These are phyloP conservation scores for Microthlaspi erraticum DNA, from an alignment of 345 rosid genomes.

Conservation along the genomic window DNA sequence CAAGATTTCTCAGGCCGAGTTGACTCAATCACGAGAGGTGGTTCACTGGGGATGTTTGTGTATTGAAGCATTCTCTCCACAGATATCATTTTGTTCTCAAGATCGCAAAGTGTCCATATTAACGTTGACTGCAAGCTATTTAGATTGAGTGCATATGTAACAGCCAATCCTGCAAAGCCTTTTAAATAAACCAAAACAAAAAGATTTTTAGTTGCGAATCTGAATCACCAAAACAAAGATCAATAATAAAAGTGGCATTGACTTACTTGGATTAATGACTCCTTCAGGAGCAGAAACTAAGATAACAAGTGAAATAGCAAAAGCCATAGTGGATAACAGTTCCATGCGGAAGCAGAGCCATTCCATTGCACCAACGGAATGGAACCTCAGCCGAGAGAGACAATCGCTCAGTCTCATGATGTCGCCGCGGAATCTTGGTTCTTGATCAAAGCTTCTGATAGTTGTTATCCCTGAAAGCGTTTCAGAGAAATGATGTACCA, in stretches of 20 bases:
- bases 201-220: constrained; percentile 11
- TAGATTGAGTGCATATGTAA: constrained; percentile 61
- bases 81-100: constrained; percentile 61
- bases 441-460: constrained; percentile 76
- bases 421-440: constrained; percentile 57
- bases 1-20: constrained; percentile 55
- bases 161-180: constrained; percentile 64
- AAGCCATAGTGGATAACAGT: constrained; percentile 57
- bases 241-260: background rate
- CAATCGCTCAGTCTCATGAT: constrained; percentile 62
- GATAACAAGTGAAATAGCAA: constrained; percentile 65
- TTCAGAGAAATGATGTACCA: constrained; percentile 78
- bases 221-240: background rate
- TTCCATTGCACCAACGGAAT: constrained; percentile 60
- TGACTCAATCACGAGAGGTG: constrained; percentile 63
- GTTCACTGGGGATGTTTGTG: constrained; percentile 60
- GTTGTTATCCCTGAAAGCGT: constrained; percentile 72
- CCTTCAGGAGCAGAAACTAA: constrained; percentile 61
- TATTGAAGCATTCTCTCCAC: constrained; percentile 75
- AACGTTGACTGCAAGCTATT: constrained; percentile 53
- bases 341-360: constrained; percentile 83
- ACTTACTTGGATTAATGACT: constrained; percentile 65
- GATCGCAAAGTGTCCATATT: constrained; percentile 56
- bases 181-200: background rate
- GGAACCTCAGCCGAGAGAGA: constrained; percentile 60